Evolutionary conservation across 345 rosid genomes (phyloP), one percentile per base, ranked within the genome.

Genomic region (Cardiospermum halicacabum): DNA sequence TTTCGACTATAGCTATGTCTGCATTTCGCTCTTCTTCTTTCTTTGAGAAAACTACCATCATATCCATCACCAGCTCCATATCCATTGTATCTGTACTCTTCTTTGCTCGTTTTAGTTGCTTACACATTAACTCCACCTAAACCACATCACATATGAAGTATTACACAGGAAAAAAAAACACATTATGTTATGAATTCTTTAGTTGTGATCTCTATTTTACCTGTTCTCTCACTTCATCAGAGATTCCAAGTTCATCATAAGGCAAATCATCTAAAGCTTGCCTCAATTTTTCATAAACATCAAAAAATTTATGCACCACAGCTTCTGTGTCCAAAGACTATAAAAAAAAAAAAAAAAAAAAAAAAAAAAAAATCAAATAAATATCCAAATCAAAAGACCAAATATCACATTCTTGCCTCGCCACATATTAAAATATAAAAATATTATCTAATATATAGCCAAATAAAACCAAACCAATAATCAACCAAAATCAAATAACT

Each of bases 1-100:
- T 79, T 69, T 88, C 83, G 1, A 91, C 48, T 0, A 88, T 85
- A 7, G 96, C 89, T 19, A 70, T 80, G 67, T 91, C 92, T 8
- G 92, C 77, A 55, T 85, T 91, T 18, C 83, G 64, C 22, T 78
- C 83, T 60, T 78, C 83, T 60, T 86, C 88, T 1, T 78, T 72
- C 75, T 82, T 78, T 0, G 96, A 80, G 57, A 82, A 84, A 2
- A 82, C 81, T 2, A 81, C 91, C 91, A 91, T 86, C 84, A 85
- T 65, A 70, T 88, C 96, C 79, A 88, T 86, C 11, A 89, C 89
- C 6, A 88, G 81, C 72, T 91, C 96, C 66, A 86, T 88, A 68
- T 91, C 97, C 43, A 84, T 91, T 12, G 91, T 82, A 64, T 88
- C 97, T 36, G 89, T 88, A 48, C 92, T 77, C 68, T 81, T 78